These are phyloP conservation scores for Xylaria castorea DNA, from an alignment of 495 filamentous ascomycete species.

Conservation along the genomic window DNA sequence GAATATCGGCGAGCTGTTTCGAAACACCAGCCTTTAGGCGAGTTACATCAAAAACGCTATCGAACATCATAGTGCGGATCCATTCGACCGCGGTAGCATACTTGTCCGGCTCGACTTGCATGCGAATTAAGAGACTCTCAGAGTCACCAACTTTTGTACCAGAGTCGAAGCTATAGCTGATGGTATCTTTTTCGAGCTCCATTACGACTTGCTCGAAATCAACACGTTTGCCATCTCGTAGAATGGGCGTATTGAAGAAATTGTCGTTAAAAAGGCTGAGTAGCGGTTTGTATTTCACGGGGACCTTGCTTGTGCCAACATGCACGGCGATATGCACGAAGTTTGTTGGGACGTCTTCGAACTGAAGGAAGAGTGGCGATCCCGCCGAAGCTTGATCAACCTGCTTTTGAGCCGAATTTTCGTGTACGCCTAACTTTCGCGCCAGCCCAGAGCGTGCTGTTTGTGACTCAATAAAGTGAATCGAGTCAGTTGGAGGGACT, in stretches of 20 bases:
- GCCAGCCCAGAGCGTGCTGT: slow-evolving; percentile 88
- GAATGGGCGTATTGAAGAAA: slow-evolving; percentile 91
- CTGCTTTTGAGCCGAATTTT: slow-evolving; percentile 75
- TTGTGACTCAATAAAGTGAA: slow-evolving; percentile 89
- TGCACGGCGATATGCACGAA: slow-evolving; percentile 85
- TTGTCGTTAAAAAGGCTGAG: slow-evolving; percentile 84
- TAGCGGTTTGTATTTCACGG: slow-evolving; percentile 78
- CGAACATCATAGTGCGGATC: slow-evolving; percentile 85
- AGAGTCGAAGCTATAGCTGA: slow-evolving; percentile 75
- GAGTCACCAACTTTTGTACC: slow-evolving; percentile 72
- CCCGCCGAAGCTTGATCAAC: slow-evolving; percentile 72
- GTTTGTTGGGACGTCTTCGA: slow-evolving; percentile 87
- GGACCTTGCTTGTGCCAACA: slow-evolving; percentile 75
- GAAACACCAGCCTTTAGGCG: slow-evolving; percentile 84
- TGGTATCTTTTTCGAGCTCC: slow-evolving; percentile 87
- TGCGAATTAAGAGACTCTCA: slow-evolving; percentile 79
- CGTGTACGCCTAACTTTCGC: slow-evolving; percentile 65
- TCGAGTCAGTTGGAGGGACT: slow-evolving; percentile 83
- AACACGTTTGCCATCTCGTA: slow-evolving; percentile 75
- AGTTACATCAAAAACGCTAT: slow-evolving; percentile 81
- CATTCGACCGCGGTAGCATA: slow-evolving; percentile 83
- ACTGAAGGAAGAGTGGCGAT: slow-evolving; percentile 89
- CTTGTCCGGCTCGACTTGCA: slow-evolving; percentile 88
- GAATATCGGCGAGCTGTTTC: slow-evolving; percentile 89
- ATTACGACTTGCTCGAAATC: slow-evolving; percentile 92